Evolutionary conservation across 1,139 yeast species (phyloP).

Genomic region (Magnusiomyces suaveolens): DNA sequence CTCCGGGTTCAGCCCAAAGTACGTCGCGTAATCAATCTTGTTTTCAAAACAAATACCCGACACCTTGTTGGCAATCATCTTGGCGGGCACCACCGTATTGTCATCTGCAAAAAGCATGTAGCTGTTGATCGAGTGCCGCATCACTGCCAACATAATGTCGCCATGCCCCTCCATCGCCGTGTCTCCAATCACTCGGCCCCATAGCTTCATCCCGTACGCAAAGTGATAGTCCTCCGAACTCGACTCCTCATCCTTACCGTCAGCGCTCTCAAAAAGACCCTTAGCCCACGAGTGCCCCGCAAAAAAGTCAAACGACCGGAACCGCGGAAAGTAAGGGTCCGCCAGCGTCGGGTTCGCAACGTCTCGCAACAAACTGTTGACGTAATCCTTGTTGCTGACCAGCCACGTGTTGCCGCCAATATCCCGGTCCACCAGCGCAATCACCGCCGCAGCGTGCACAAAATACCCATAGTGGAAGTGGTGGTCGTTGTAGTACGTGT

Average conservation of each 20-base stretch:
- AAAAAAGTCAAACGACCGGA: slow-evolving; percentile 66
- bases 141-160: slow-evolving; percentile 55
- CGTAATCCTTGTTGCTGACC: slow-evolving; percentile 47
- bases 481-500: slow-evolving; percentile 60
- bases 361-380: slow-evolving; percentile 53
- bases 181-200: slow-evolving; percentile 62
- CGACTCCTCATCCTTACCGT: slow-evolving; percentile 70
- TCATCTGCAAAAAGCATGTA: slow-evolving; percentile 49
- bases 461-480: slow-evolving; percentile 70
- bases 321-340: slow-evolving; percentile 58
- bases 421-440: slow-evolving; percentile 50
- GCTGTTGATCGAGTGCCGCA: slow-evolving; percentile 49
- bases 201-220: slow-evolving; percentile 62
- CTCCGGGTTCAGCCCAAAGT: slow-evolving; percentile 61
- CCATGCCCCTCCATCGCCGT: slow-evolving; percentile 56
- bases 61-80: slow-evolving; percentile 49
- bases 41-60: slow-evolving; percentile 68
- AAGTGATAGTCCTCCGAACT: slow-evolving; percentile 63
- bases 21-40: slow-evolving; percentile 81
- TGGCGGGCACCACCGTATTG: slow-evolving; percentile 46
- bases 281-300: slow-evolving; percentile 77
- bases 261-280: slow-evolving; percentile 56
- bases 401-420: slow-evolving; percentile 53
- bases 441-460: slow-evolving; percentile 63
- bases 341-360: slow-evolving; percentile 49